Conservation (phyloP, 305 asterid genomes). For the Fraxinus nigra region DNA sequence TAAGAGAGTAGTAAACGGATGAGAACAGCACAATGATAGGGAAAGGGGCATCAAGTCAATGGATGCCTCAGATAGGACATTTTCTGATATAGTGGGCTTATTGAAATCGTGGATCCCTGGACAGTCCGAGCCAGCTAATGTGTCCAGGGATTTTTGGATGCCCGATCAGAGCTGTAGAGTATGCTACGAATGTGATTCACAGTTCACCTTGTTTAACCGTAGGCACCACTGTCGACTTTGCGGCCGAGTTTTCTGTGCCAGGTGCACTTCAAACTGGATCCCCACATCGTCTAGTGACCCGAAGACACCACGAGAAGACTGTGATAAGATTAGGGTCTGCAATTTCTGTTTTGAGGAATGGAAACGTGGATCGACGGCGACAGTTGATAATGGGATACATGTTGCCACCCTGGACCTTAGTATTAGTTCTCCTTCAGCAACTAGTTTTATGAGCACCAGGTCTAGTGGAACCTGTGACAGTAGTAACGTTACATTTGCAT, state of each 20-base stretch:
- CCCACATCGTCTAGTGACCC: constrained; percentile 46
- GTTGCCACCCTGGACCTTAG: constrained; percentile 49
- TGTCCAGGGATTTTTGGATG: constrained; percentile 98
- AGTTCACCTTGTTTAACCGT: constrained; percentile 77
- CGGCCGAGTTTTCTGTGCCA: constrained; percentile 82
- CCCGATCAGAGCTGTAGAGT: constrained; percentile 97
- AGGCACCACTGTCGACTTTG: constrained; percentile 97
- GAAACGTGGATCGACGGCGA: constrained; percentile 44
- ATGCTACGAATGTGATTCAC: constrained; percentile 95
- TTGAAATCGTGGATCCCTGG: constrained; percentile 81
- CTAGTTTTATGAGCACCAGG: constrained; percentile 75
- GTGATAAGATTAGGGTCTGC: constrained; percentile 83
- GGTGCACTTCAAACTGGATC: constrained; percentile 82
- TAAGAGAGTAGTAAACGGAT: constrained; percentile 44
- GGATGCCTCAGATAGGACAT: constrained; percentile 54
- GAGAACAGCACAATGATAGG: constrained; percentile 64
- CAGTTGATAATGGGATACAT: constrained; percentile 49
- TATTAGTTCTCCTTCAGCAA: constrained; percentile 55
- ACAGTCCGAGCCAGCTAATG: constrained; percentile 70
- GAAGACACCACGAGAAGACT: constrained; percentile 44
- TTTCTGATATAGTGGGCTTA: constrained; percentile 58
- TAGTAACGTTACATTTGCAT: constrained; percentile 54
- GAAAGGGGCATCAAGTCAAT: constrained; percentile 46
- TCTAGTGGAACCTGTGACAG: constrained; percentile 78
- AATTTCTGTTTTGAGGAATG: constrained; percentile 77